Percentiles rank a stretch among this genome's conserved stretches.
These are phyloP conservation scores for Aspergillus coremiiformis DNA, from an alignment of 495 filamentous ascomycete genomes.

Conservation along the genomic window DNA sequence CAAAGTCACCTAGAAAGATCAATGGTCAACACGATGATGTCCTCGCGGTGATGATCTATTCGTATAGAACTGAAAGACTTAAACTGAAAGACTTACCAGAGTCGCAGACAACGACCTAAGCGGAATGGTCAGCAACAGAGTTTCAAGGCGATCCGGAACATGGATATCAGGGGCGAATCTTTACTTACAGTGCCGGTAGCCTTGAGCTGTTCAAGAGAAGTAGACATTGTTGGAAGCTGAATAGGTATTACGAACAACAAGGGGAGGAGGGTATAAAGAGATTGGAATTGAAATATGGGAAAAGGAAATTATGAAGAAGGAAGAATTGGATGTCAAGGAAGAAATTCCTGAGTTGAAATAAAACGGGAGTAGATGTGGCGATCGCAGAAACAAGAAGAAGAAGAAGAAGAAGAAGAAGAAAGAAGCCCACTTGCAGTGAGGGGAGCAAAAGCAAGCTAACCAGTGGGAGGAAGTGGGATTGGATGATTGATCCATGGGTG, in stretches of 20 bases:
- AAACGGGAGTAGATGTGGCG: slow-evolving; percentile 24
- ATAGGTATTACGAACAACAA: neutral
- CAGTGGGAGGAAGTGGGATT: neutral
- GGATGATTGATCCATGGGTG: no score
- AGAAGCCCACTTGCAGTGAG: no score
- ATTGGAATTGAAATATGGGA: neutral
- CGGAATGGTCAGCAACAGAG: slow-evolving; percentile 2
- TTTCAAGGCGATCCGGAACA: neutral
- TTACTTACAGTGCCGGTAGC: slow-evolving; percentile 82
- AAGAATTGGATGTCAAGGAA: slow-evolving; percentile 9
- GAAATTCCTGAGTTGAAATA: slow-evolving; percentile 16
- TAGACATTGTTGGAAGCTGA: slow-evolving; percentile 55
- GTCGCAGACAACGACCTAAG: slow-evolving; percentile 78
- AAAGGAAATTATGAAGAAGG: slow-evolving; percentile 8
- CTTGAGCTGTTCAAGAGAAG: slow-evolving; percentile 93
- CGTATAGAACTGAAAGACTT: neutral
- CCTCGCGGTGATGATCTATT: neutral
- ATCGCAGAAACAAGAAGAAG: slow-evolving; percentile 6
- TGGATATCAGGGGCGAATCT: neutral
- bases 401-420: no score
- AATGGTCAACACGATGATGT: slow-evolving; percentile 12
- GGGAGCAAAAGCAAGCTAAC: no score
- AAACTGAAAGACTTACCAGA: slow-evolving; percentile 76
- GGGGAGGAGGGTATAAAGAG: neutral
- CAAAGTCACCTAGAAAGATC: slow-evolving; percentile 59